Base-by-base conservation (phyloP, 805 yeast genomes). In the Metschnikowia similis region DNA sequence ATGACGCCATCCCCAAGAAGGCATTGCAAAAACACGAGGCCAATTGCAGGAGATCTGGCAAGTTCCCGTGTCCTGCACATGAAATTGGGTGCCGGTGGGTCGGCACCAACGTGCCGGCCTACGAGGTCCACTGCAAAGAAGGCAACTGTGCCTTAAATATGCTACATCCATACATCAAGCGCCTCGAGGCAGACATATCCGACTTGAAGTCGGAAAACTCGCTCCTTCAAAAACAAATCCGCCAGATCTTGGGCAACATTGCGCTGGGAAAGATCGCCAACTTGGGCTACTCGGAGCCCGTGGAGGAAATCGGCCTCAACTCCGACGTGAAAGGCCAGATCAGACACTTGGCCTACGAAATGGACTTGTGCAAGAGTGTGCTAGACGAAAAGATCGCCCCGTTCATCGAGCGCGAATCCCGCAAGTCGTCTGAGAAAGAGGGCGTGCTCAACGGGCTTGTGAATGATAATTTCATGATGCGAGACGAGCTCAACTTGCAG, bases 51-150 rank as follows among this genome's bases (percentile, higher is more conserved):
- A 69, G 69, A 47, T 59, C 71, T 11, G 66, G 69, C 5, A 70
- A 70, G 45, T 58, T 72, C 13, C 62, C 64, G 45, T 80, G 84
- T 52, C 80, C 83, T 0, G 82, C 79, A 0, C 49, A 53, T 16
- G 66, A 64, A 29, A 75, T 70, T 45, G 84, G 84, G 1, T 80
- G 84, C 53, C 68, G 65, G 30, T 80, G 83, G 81, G 56, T 65
- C 1, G 76, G 75, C 0, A 60, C 58, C 32, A 70, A 59, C 37
- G 64, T 64, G 34, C 66, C 75, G 2, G 56, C 72, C 8, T 52
- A 71, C 39, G 76, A 71, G 45, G 64, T 67, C 17, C 76, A 71
- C 48, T 28, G 65, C 8, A 61, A 63, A 31, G 57, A 60, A 16
- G 63, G 60, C 17, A 63, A 62, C 45, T 71, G 76, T 51, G 69